A percentile compares a stretch with the other conserved stretches of the same genome.
Conservation (phyloP, 495 filamentous ascomycete genomes). For the Penicillium desertorum region DNA sequence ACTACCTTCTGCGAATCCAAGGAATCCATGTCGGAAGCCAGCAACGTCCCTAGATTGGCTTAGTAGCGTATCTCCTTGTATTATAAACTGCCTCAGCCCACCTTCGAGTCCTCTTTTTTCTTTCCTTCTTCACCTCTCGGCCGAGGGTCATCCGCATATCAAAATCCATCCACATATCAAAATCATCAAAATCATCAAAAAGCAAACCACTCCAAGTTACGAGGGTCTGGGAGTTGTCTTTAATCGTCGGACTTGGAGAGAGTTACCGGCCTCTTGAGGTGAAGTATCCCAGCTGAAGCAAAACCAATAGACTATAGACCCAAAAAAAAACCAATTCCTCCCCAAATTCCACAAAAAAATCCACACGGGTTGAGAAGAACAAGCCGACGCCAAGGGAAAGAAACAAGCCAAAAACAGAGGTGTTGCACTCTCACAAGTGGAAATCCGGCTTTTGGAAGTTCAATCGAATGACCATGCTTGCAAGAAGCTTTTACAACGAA, state of each 20-base stretch:
- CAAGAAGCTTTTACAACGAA: background rate
- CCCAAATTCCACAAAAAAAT: slow-evolving; percentile 3
- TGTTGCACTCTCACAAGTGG: background rate
- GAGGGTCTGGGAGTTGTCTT: background rate
- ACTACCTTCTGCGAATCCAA: background rate
- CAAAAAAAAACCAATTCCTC: background rate
- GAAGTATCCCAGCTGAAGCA: slow-evolving; percentile 4
- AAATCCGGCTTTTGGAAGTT: slow-evolving; percentile 10
- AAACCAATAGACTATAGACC: background rate
- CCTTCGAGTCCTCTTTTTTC: background rate
- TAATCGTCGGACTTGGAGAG: slow-evolving; percentile 3
- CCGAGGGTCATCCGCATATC: background rate
- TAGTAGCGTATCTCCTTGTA: background rate
- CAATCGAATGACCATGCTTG: slow-evolving; percentile 6
- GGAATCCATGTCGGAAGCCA: background rate
- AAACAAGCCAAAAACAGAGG: slow-evolving; percentile 6
- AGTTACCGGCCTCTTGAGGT: slow-evolving; percentile 1
- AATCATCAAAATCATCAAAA: background rate
- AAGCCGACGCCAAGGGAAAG: background rate
- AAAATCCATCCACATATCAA: background rate
- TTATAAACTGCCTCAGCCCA: background rate
- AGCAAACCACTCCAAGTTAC: background rate
- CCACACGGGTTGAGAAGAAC: background rate
- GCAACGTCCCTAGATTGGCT: background rate
- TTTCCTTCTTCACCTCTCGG: slow-evolving; percentile 7